Evolutionary conservation across 768 basidiomycete genomes (phyloP).

Genomic region (Boletus subparvulus): DNA sequence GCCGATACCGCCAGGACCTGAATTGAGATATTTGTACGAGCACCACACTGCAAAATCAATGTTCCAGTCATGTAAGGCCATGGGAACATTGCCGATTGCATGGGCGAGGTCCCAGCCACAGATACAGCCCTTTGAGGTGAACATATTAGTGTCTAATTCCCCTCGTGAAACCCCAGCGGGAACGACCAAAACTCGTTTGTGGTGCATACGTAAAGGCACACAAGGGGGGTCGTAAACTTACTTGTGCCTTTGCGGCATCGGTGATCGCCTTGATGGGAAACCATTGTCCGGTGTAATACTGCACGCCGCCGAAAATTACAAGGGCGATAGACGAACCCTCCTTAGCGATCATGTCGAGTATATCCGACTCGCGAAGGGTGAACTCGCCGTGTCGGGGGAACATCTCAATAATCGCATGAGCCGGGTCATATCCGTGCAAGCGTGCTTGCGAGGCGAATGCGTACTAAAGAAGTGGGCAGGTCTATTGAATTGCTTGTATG

Average conservation of each 20-base stretch:
- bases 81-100: slow-evolving; percentile 89
- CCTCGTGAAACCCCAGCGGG: slow-evolving; percentile 4
- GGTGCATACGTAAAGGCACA: slow-evolving; percentile 29
- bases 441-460: slow-evolving; percentile 91
- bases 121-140: slow-evolving; percentile 71
- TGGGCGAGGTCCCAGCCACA: slow-evolving; percentile 98
- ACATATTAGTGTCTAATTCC: slow-evolving; percentile 12
- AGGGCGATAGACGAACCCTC: slow-evolving; percentile 81
- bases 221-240: slow-evolving; percentile 35
- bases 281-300: slow-evolving; percentile 96
- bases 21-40: slow-evolving; percentile 97
- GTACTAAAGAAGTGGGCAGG: slow-evolving; percentile 55
- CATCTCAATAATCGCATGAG: slow-evolving; percentile 73
- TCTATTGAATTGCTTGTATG: slow-evolving; percentile 13
- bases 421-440: slow-evolving; percentile 75
- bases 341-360: slow-evolving; percentile 68
- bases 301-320: slow-evolving; percentile 90
- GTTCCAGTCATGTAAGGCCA: slow-evolving; percentile 87
- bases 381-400: slow-evolving; percentile 82
- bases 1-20: slow-evolving; percentile 96
- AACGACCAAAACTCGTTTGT: slow-evolving; percentile 1
- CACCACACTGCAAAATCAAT: slow-evolving; percentile 99
- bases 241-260: slow-evolving; percentile 79
- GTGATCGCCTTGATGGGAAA: slow-evolving; percentile 90
- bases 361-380: slow-evolving; percentile 85